These are phyloP conservation scores for Mycothermus thermophilus DNA, from an alignment of 495 filamentous ascomycete genomes.

Conservation along the genomic window DNA sequence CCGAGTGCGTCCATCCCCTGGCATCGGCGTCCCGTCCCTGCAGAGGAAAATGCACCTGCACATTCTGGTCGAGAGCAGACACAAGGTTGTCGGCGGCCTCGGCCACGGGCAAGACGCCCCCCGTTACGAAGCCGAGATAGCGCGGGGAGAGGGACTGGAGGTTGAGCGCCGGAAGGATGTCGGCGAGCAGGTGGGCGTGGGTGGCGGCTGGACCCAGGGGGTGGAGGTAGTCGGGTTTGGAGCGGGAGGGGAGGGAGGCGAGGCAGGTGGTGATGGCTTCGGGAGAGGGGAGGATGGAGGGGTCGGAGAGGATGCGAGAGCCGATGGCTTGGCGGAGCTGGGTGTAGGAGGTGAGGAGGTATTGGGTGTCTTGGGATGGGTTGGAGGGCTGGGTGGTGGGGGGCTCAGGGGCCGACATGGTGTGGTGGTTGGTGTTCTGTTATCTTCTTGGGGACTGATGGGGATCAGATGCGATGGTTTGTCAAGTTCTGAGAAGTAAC, in stretches of 20 bases:
- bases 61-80: slow-evolving; percentile 65
- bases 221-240: slow-evolving; percentile 10
- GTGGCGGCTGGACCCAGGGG: slow-evolving; percentile 15
- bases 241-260: slow-evolving; percentile 14
- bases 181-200: slow-evolving; percentile 33
- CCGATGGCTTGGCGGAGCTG: slow-evolving; percentile 4
- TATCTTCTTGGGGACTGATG: too few species aligned
- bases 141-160: slow-evolving; percentile 41
- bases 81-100: slow-evolving; percentile 74
- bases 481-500: too few species aligned
- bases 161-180: slow-evolving; percentile 56
- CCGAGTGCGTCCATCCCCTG: slow-evolving; percentile 31
- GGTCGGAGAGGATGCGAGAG: not conserved
- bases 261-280: slow-evolving; percentile 2
- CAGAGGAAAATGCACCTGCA: slow-evolving; percentile 66
- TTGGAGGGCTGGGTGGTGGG: not conserved
- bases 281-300: slow-evolving; percentile 2
- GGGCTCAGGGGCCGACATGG: too few species aligned
- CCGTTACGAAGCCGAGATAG: slow-evolving; percentile 87
- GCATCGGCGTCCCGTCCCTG: slow-evolving; percentile 9
- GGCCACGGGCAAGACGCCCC: slow-evolving; percentile 67
- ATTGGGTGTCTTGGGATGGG: slow-evolving; percentile 3
- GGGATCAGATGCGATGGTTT: too few species aligned
- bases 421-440: too few species aligned
- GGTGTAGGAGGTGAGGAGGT: slow-evolving; percentile 10